Base-by-base conservation (phyloP, 495 filamentous ascomycete species). In the Neurospora sp. region DNA sequence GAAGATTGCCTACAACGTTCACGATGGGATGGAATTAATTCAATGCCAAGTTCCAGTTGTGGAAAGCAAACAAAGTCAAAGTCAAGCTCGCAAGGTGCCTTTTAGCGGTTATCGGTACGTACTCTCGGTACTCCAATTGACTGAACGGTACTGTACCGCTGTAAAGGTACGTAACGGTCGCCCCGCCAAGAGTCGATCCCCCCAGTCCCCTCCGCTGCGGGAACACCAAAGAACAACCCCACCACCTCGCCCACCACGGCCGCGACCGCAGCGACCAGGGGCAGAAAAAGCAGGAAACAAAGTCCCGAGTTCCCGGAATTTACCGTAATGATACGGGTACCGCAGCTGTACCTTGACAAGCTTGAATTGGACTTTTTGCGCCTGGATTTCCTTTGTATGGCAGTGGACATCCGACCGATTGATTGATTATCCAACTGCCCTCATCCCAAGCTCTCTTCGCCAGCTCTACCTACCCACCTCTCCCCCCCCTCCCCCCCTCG, bases 401-500 rank as follows among this genome's bases (percentile, higher is more conserved):
- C 44, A 62, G 54, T 62, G 23, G 54, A 31, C 54, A 62, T 23
- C 11, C 23, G n/a, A 16, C 23, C 12, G 54, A 62, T 23, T 27
- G 71, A 70, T 71, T 31, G n/a, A 20, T 16, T 54, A 39, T 23
- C 72, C 66, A 73, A 66, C 70, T 73, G 23, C 72, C 38, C 41
- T 40, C 54, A 71, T 75, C 54, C 39, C 74, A 77, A 71, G 54
- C 73, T 73, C 70, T 74, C 60, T 72, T 39, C 39, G 37, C 62
- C 46, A 72, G 74, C 72, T 70, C 23, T 60, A 27, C 49, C 71
- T 40, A 41, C 39, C 40, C 75, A 46, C 72, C 39, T 66, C 27
- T 31, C 72, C 69, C 62, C 62, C n/a, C 35, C 37, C 41, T 4
- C 23, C 38, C 69, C n/a, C 54, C 18, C 31, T 20, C 73, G 18